Evolutionary conservation across 495 filamentous ascomycete genomes (phyloP).

Genomic region (Lophiostoma macrostomum): DNA sequence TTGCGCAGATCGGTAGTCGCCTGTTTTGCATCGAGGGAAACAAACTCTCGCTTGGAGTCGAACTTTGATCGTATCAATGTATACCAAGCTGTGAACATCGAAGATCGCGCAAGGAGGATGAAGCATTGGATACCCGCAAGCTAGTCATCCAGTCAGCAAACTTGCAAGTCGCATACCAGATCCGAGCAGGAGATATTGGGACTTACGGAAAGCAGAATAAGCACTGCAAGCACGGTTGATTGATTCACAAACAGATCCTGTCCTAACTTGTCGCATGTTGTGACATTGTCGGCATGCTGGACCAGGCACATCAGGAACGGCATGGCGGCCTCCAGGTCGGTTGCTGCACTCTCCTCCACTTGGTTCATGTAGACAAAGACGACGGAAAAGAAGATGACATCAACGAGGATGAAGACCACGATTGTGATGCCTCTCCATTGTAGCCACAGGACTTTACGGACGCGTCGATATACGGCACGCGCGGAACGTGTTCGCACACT

Average conservation of each 20-base stretch:
- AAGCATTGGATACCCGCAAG: conserved; percentile 82
- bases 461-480: conserved; percentile 79
- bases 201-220: conserved; percentile 76
- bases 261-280: conserved; percentile 59
- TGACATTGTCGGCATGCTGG: conserved; percentile 56
- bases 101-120: conserved; percentile 72
- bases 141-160: conserved; percentile 41
- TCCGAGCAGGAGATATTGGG: not conserved
- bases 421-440: conserved; percentile 92
- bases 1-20: conserved; percentile 62
- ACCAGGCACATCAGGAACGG: conserved; percentile 75
- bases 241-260: conserved; percentile 62
- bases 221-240: conserved; percentile 72
- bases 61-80: conserved; percentile 57
- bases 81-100: conserved; percentile 81
- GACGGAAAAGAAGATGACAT: conserved; percentile 88
- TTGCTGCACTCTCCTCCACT: conserved; percentile 54
- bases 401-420: conserved; percentile 79
- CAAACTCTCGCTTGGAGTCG: conserved; percentile 65
- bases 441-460: conserved; percentile 80
- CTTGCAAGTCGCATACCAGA: too few relatives aligned
- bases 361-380: conserved; percentile 85
- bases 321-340: conserved; percentile 52
- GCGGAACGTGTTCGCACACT: conserved; percentile 83
- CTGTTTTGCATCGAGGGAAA: conserved; percentile 75